Evolutionary conservation across 2,329 filamentous ascomycete species (phyloP), one percentile per base, ranked within the genome.

Genomic region (Alternaria sp.): DNA sequence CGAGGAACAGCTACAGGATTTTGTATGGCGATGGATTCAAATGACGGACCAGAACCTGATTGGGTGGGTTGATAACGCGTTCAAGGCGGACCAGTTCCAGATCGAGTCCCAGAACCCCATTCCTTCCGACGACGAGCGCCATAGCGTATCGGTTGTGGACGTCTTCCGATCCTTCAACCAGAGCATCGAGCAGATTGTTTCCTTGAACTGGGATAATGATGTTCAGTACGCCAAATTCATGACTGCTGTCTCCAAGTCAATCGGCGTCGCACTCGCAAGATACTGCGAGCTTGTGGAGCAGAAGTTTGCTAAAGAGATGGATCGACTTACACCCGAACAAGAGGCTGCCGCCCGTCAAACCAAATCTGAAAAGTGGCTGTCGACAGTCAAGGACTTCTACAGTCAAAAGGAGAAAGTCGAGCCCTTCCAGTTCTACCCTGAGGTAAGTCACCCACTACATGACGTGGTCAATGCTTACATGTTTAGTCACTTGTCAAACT

Each of bases 151-250:
- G 16, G 88, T 96, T 7, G 91, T 97, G 63, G 95, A 99, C 77
- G 89, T 97, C 43, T 98, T 97, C 81, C 89, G 91, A 69, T 89
- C 96, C 1, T 97, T 98, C 83, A 96, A 94, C 71, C 92, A 97
- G 79, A 92, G 91, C 18, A 88, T 96, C 36, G 91, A 97, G 65
- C 92, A 96, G 71, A 88, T 99, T 55, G 89, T 92, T 54, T 85
- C 92, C 68, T 85, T 99, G 11, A 88, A 94, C 62, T 99, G 95
- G 95, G 91, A 93, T 65, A 93, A 98, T 75, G 92, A 97, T 72
- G 84, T 96, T 38, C 94, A 97, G 67, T 92, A 97, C 75, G 94
- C 95, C 39, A 93, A 94, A 63, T 99, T 99, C 80, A 98, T 98
- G 94, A 99, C 95, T 16, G 88, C 93, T 2, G 83, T 97, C 16